These are phyloP conservation scores for Moelleriella libera DNA, from an alignment of 2,329 filamentous ascomycete species.

Conservation along the genomic window DNA sequence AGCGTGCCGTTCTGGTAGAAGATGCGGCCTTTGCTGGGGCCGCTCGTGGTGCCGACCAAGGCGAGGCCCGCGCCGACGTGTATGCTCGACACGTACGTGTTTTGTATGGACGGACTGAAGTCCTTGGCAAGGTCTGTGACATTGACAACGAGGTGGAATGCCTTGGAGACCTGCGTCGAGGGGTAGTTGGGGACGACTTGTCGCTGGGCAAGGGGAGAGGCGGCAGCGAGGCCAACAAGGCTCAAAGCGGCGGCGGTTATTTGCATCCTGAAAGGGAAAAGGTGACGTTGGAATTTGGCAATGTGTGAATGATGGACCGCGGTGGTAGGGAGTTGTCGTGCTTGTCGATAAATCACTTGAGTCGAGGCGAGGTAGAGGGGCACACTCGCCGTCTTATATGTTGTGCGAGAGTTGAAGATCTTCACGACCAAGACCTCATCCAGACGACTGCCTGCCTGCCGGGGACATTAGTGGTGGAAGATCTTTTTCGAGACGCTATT, in stretches of 20 bases:
- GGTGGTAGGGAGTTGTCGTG: too few species aligned
- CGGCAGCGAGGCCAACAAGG: slow-evolving; percentile 9
- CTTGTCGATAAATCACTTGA: too few species aligned
- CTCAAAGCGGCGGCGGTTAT: slow-evolving; percentile 3
- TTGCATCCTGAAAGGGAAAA: not conserved
- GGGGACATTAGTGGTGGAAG: too few species aligned
- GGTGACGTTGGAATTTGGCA: not conserved
- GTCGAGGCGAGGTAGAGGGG: too few species aligned
- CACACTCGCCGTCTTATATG: too few species aligned
- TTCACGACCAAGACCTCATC: too few species aligned
- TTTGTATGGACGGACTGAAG: slow-evolving; percentile 21
- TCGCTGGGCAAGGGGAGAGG: slow-evolving; percentile 6
- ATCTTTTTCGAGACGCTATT: too few species aligned
- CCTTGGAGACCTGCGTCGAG: slow-evolving; percentile 7
- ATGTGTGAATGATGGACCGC: too few species aligned
- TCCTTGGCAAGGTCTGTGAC: slow-evolving; percentile 21
- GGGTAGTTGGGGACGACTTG: slow-evolving; percentile 5
- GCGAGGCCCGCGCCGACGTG: slow-evolving; percentile 26
- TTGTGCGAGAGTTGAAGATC: too few species aligned
- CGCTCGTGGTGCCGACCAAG: slow-evolving; percentile 21
- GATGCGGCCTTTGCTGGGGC: slow-evolving; percentile 11
- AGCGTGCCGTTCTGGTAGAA: slow-evolving; percentile 35
- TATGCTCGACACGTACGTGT: slow-evolving; percentile 21
- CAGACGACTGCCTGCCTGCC: too few species aligned
- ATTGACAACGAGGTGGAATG: slow-evolving; percentile 27